phyloP scores from a whole-genome alignment of 129 eudicot genomes.

The Heracleum sosnowskyi region DNA sequence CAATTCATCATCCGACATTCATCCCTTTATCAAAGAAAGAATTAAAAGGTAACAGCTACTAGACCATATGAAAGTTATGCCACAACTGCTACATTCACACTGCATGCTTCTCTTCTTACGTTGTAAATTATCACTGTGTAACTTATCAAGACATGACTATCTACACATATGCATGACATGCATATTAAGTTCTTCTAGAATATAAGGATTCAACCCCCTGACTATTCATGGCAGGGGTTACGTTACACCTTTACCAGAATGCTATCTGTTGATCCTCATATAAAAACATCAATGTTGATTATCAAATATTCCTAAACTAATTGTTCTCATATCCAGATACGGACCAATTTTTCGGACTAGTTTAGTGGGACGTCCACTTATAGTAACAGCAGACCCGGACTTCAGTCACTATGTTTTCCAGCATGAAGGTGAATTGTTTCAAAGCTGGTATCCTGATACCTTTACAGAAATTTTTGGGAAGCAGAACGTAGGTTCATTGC shows the following conservation, averaged over 20 bases:
- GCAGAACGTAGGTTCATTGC: conserved; percentile 90
- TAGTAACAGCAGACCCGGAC: conserved; percentile 75
- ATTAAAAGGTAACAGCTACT: conserved; percentile 50
- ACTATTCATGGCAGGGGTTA: too few species aligned
- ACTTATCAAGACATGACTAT: background rate
- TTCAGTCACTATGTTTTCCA: conserved; percentile 66
- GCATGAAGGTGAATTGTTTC: conserved; percentile 70
- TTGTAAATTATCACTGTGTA: background rate
- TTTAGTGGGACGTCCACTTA: conserved; percentile 70
- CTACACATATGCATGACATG: background rate
- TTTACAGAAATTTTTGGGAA: conserved; percentile 82
- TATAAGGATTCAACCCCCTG: too few species aligned
- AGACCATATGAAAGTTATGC: background rate
- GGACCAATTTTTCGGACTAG: conserved; percentile 72
- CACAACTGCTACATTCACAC: background rate
- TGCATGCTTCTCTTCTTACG: background rate
- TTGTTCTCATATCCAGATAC: conserved; percentile 40
- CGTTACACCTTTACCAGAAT: too few species aligned
- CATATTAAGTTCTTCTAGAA: background rate
- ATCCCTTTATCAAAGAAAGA: conserved; percentile 78
- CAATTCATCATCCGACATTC: conserved; percentile 43
- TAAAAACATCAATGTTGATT: background rate
- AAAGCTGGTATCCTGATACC: conserved; percentile 91
- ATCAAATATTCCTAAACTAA: background rate
- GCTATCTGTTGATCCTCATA: background rate